A percentile compares a stretch with the other conserved stretches of the same genome.
These are phyloP conservation scores for Pichiaceae sp. DNA, from an alignment of 1,139 yeast genomes.

Conservation along the genomic window DNA sequence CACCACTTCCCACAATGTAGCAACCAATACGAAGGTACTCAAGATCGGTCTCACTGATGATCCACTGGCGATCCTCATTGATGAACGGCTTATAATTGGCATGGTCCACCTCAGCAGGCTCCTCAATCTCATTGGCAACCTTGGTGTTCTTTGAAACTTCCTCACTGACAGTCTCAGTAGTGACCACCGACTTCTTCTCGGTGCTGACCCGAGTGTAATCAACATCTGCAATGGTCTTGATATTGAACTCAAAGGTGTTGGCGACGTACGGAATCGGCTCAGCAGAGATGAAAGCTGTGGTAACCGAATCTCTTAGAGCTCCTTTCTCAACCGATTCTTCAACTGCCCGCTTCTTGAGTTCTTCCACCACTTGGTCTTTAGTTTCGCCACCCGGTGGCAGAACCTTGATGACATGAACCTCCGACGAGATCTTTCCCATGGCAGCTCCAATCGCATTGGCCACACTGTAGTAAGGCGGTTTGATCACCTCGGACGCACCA, in stretches of 20 bases:
- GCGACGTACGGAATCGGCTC: conserved; percentile 35
- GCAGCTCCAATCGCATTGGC: conserved; percentile 31
- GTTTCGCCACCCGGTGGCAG: conserved; percentile 14
- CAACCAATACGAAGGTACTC: conserved; percentile 34
- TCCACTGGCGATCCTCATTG: conserved; percentile 31
- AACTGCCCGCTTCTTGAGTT: conserved; percentile 20
- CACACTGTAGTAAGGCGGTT: conserved; percentile 25
- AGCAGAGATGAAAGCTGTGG: conserved; percentile 25
- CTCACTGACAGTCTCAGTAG: conserved; percentile 6
- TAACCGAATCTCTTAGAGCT: conserved; percentile 24
- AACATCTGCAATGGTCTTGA: conserved; percentile 34
- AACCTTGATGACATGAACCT: conserved; percentile 14
- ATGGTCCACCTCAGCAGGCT: conserved; percentile 17
- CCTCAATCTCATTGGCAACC: conserved; percentile 5
- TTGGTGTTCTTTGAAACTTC: conserved; percentile 12
- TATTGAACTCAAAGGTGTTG: conserved; percentile 25
- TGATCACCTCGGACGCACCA: conserved; percentile 21
- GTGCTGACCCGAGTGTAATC: conserved; percentile 24
- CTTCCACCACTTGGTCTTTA: conserved; percentile 22
- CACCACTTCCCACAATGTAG: conserved; percentile 43
- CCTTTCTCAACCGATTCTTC: conserved; percentile 24
- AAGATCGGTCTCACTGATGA: conserved; percentile 30
- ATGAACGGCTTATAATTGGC: conserved; percentile 28
- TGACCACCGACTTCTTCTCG: too few species aligned
- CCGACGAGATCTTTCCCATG: conserved; percentile 24